Evolutionary conservation across 352 stramenopile species (phyloP).

Genomic region (Pythium brassicae): DNA sequence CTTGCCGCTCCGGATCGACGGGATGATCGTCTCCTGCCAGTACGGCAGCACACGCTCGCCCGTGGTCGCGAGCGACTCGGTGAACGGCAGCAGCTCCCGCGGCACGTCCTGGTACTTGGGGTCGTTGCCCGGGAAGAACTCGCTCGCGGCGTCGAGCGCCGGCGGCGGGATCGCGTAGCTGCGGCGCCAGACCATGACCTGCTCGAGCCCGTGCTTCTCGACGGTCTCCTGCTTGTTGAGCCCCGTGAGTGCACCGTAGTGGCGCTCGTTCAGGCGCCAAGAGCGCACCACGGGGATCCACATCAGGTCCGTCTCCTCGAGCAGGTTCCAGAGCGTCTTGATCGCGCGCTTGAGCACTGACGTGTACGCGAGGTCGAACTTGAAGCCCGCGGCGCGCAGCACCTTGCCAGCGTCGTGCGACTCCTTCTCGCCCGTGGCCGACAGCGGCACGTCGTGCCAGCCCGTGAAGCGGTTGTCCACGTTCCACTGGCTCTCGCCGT

Average conservation of each 20-base stretch:
- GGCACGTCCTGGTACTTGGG: conserved; percentile 88
- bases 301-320: conserved; percentile 97
- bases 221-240: conserved; percentile 99
- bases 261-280: conserved; percentile 97
- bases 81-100: conserved; percentile 89
- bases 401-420: conserved; percentile 93
- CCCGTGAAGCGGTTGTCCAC: conserved; percentile 98
- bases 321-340: conserved; percentile 95
- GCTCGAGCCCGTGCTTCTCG: conserved; percentile 97
- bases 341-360: conserved; percentile 97
- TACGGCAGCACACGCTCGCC: conserved; percentile 94
- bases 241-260: conserved; percentile 98
- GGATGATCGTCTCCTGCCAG: conserved; percentile 94
- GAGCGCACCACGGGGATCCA: conserved; percentile 94
- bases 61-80: conserved; percentile 92
- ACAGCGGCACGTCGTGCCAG: conserved; percentile 97
- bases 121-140: conserved; percentile 91
- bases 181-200: conserved; percentile 97
- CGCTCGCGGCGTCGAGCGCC: conserved; percentile 78
- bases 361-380: conserved; percentile 95
- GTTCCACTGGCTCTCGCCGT: conserved; percentile 98
- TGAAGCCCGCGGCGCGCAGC: conserved; percentile 90
- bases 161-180: conserved; percentile 97
- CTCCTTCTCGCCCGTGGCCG: conserved; percentile 84
- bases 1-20: conserved; percentile 92